Evolutionary conservation across 2,329 filamentous ascomycete species (phyloP).

Genomic region (Diaporthe nobilis): DNA sequence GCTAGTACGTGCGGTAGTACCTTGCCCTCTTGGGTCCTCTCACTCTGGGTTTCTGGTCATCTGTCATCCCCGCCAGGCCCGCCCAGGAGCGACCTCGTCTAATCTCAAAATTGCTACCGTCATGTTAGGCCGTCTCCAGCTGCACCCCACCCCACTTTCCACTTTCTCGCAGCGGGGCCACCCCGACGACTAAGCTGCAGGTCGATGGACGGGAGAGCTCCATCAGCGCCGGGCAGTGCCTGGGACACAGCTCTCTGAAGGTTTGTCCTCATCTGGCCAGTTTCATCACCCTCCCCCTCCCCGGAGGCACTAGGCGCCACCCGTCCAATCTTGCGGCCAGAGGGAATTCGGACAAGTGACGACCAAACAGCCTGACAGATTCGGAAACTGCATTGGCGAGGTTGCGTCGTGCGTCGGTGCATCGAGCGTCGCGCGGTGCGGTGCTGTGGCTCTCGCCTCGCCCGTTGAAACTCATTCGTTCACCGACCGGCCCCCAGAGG

Average conservation of each 20-base stretch:
- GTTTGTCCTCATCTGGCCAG: constrained; percentile 33
- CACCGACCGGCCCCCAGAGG: background rate
- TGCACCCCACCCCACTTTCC: constrained; percentile 25
- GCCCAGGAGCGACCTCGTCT: constrained; percentile 16
- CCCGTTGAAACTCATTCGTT: constrained; percentile 1
- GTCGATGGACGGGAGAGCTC: constrained; percentile 20
- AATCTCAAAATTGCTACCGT: constrained; percentile 34
- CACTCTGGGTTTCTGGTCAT: constrained; percentile 14
- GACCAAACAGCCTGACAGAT: constrained; percentile 19
- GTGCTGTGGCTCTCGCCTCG: background rate
- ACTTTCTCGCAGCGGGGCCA: constrained; percentile 22
- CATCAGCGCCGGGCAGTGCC: constrained; percentile 5
- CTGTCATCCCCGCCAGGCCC: constrained; percentile 26
- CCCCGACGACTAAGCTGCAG: constrained; percentile 17
- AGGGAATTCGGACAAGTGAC: constrained; percentile 14
- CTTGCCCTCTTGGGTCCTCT: background rate
- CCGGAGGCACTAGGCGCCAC: background rate
- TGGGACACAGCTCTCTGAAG: constrained; percentile 22
- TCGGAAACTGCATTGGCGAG: constrained; percentile 13
- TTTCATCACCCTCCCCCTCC: constrained; percentile 19
- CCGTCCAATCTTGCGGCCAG: constrained; percentile 28
- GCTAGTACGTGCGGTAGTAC: background rate
- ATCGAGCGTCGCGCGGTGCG: background rate
- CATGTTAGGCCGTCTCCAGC: constrained; percentile 28
- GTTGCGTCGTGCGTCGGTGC: background rate